phyloP scores from a whole-genome alignment of 768 basidiomycete species.

The Suillus placidus region DNA sequence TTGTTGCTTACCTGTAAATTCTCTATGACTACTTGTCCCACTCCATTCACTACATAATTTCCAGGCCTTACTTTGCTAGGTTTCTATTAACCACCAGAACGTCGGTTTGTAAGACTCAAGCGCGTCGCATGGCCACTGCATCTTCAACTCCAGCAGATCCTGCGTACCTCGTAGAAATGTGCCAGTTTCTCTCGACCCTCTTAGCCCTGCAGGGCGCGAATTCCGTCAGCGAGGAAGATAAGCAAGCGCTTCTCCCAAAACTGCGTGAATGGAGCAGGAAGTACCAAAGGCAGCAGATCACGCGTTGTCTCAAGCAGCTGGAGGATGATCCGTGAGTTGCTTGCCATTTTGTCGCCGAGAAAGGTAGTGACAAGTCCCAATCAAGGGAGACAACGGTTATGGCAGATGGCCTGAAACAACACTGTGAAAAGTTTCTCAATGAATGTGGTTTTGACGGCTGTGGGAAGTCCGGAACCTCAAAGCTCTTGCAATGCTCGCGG shows the following conservation, averaged over 20 bases:
- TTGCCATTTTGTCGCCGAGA: background rate
- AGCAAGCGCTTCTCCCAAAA: slow-evolving; percentile 35
- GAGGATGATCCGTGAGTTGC: slow-evolving; percentile 31
- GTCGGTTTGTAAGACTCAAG: slow-evolving; percentile 40
- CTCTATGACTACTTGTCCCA: background rate
- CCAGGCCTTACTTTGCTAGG: slow-evolving; percentile 46
- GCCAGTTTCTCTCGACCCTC: slow-evolving; percentile 45
- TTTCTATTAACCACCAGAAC: slow-evolving; percentile 35
- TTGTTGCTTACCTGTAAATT: slow-evolving; percentile 37
- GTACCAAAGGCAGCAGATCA: slow-evolving; percentile 19
- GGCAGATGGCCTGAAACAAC: slow-evolving; percentile 30
- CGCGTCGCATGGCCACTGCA: slow-evolving; percentile 35
- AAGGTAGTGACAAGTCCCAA: background rate
- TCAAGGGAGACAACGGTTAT: slow-evolving; percentile 34
- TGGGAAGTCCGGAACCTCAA: slow-evolving; percentile 25
- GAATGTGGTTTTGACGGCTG: slow-evolving; percentile 38
- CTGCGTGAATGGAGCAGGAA: slow-evolving; percentile 35
- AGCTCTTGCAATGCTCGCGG: slow-evolving; percentile 40
- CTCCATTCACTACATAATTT: background rate
- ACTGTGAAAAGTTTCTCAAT: slow-evolving; percentile 33
- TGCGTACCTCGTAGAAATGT: slow-evolving; percentile 35
- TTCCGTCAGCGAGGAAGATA: slow-evolving; percentile 35
- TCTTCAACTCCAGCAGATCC: slow-evolving; percentile 16
- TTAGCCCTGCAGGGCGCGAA: slow-evolving; percentile 41
- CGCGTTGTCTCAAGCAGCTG: slow-evolving; percentile 39